phyloP scores from a whole-genome alignment of 768 basidiomycete species.

The Tricholomella constricta region DNA sequence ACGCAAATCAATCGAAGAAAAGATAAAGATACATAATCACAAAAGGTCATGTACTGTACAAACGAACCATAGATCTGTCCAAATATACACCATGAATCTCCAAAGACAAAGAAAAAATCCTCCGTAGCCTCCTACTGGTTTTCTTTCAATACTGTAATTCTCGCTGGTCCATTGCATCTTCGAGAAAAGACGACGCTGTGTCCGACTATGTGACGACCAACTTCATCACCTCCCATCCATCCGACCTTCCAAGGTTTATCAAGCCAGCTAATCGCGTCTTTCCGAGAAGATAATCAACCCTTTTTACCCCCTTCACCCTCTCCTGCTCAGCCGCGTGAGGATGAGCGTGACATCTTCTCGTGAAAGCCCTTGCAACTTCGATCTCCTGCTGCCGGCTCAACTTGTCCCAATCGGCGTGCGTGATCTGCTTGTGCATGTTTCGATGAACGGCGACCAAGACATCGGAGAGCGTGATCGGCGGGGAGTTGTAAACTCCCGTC shows the following conservation, averaged over 20 bases:
- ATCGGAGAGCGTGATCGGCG: constrained; percentile 59
- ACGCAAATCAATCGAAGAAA: too few species aligned
- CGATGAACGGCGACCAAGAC: constrained; percentile 53
- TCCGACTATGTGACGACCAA: constrained; percentile 17
- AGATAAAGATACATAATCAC: too few species aligned
- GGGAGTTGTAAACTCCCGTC: constrained; percentile 26
- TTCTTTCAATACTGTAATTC: too few species aligned
- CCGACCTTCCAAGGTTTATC: constrained; percentile 36
- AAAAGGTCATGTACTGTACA: too few species aligned
- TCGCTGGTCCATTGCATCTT: too few species aligned
- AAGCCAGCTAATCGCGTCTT: constrained; percentile 51
- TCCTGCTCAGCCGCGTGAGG: constrained; percentile 35
- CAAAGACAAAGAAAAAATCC: too few species aligned
- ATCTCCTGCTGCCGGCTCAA: constrained; percentile 32
- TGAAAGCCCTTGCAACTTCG: constrained; percentile 38
- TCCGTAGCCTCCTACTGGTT: too few species aligned
- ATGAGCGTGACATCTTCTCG: constrained; percentile 35
- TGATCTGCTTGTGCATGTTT: constrained; percentile 45
- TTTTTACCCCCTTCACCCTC: constrained; percentile 54
- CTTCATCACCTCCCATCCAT: constrained; percentile 39
- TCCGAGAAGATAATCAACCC: constrained; percentile 58
- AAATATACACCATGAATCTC: too few species aligned
- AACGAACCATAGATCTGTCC: too few species aligned
- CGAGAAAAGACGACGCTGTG: too few species aligned
- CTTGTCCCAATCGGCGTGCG: constrained; percentile 40